phyloP scores from a whole-genome alignment of 2,329 filamentous ascomycete genomes.

The Lasiodiplodia sp. region DNA sequence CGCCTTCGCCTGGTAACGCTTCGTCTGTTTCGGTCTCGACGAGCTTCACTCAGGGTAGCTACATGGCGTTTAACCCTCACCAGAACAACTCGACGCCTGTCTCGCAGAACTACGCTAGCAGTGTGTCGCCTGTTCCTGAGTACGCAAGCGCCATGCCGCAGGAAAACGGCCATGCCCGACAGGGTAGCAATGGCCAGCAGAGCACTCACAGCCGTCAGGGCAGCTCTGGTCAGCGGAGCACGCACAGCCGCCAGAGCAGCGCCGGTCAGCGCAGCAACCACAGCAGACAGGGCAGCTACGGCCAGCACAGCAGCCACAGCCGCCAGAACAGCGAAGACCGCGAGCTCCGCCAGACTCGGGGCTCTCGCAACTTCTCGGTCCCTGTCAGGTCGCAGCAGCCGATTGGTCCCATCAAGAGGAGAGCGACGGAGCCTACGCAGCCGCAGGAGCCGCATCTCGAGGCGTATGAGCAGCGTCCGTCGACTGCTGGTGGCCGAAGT shows the following conservation, averaged over 20 bases:
- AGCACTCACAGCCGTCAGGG: too few relatives aligned
- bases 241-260: neutral
- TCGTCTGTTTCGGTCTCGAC: neutral
- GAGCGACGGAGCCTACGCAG: constrained; percentile 15
- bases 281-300: too few relatives aligned
- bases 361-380: constrained; percentile 17
- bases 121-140: constrained; percentile 16
- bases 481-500: constrained; percentile 8
- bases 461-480: constrained; percentile 6
- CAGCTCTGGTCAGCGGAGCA: neutral
- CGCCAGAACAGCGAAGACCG: neutral
- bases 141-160: neutral
- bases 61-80: constrained; percentile 20
- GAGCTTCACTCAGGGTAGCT: neutral
- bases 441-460: neutral
- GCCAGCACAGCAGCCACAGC: neutral
- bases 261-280: neutral
- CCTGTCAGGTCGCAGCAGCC: neutral
- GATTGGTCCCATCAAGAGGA: constrained; percentile 8
- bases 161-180: neutral
- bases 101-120: neutral
- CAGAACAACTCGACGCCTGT: constrained; percentile 9
- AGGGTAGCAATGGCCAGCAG: neutral
- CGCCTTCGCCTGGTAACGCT: constrained; percentile 19
- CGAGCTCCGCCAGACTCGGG: neutral